These are phyloP conservation scores for Cocos nucifera DNA, from an alignment of 176 grass and related monocot genomes.

Conservation along the genomic window DNA sequence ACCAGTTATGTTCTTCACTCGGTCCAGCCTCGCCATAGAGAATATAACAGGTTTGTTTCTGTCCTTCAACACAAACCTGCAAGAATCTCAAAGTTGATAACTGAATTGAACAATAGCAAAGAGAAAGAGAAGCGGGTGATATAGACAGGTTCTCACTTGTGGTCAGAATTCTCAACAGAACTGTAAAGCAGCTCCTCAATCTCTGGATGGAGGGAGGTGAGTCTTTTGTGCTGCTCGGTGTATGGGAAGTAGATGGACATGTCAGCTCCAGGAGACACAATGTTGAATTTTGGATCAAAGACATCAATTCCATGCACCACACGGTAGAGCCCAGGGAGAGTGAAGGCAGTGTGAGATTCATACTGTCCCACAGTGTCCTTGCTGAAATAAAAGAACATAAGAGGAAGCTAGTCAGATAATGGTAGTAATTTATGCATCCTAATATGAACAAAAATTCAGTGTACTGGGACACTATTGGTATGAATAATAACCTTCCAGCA, in stretches of 20 bases:
- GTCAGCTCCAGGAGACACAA: constrained; percentile 92
- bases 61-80: constrained; percentile 82
- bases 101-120: background rate
- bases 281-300: constrained; percentile 99
- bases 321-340: constrained; percentile 86
- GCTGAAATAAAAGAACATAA: constrained; percentile 46
- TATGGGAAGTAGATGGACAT: constrained; percentile 89
- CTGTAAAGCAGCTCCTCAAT: constrained; percentile 90
- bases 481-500: constrained; percentile 62
- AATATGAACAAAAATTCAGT: no score
- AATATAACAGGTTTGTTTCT: constrained; percentile 91
- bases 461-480: no score
- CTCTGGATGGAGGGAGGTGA: constrained; percentile 90
- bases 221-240: constrained; percentile 69
- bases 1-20: constrained; percentile 94
- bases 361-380: constrained; percentile 98
- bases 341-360: constrained; percentile 92
- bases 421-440: no score
- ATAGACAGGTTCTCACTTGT: constrained; percentile 54
- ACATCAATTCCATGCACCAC: constrained; percentile 98
- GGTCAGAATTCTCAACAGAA: constrained; percentile 57
- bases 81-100: constrained; percentile 14
- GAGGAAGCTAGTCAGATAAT: background rate
- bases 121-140: background rate
- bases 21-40: constrained; percentile 95